Conservation (phyloP, 495 filamentous ascomycete genomes). For the Aspergillus sparsus region DNA sequence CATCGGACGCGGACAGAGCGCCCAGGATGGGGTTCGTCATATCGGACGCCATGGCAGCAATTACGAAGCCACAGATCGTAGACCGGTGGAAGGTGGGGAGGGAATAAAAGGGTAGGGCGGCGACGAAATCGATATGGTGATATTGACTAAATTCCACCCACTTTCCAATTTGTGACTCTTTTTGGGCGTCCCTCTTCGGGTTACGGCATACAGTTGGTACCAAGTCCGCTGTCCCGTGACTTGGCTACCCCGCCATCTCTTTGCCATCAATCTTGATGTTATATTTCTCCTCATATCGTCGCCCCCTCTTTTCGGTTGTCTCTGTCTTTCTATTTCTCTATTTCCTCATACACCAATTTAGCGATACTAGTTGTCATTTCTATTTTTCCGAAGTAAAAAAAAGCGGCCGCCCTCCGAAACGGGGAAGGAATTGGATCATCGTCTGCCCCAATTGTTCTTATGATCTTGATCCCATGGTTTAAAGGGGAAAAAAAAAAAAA, state of each 20-base stretch:
- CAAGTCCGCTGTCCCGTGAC: slow-evolving; percentile 29
- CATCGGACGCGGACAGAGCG: slow-evolving; percentile 61
- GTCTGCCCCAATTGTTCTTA: not conserved
- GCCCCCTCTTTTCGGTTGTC: too few species aligned
- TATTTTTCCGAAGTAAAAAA: too few species aligned
- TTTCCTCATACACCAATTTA: not conserved
- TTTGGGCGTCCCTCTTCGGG: slow-evolving; percentile 21
- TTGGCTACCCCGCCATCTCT: slow-evolving; percentile 24
- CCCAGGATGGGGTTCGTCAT: slow-evolving; percentile 66
- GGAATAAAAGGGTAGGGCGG: slow-evolving; percentile 22
- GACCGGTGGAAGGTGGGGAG: slow-evolving; percentile 19
- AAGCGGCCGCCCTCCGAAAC: too few species aligned
- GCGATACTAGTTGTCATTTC: too few species aligned
- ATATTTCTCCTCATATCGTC: not conserved
- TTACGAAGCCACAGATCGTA: slow-evolving; percentile 30
- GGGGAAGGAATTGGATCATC: not conserved
- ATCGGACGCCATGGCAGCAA: slow-evolving; percentile 59
- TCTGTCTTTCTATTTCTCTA: not conserved
- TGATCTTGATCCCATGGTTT: slow-evolving; percentile 4
- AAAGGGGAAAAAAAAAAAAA: not conserved
- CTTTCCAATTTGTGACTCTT: slow-evolving; percentile 33
- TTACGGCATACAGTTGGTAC: slow-evolving; percentile 25
- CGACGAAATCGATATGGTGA: slow-evolving; percentile 9
- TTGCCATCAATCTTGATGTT: not conserved
- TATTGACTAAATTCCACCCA: slow-evolving; percentile 26